These are phyloP conservation scores for Sugiyamaella japonica DNA, from an alignment of 1,139 yeast species.

Conservation along the genomic window DNA sequence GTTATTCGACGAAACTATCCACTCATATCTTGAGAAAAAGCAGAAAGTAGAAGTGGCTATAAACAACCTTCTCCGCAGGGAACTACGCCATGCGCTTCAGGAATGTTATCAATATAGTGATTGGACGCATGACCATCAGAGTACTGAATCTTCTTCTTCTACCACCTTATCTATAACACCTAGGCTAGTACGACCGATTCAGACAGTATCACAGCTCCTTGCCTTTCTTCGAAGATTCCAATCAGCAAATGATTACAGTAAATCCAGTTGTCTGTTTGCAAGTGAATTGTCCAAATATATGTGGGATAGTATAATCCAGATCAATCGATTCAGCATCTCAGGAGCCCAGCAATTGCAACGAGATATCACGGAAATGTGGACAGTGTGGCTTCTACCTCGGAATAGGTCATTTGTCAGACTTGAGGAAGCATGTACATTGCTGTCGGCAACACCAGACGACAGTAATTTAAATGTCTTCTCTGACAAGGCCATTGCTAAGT, in stretches of 20 bases:
- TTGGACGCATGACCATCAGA: constrained; percentile 24
- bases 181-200: constrained; percentile 44
- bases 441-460: background rate
- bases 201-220: constrained; percentile 44
- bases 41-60: constrained; percentile 45
- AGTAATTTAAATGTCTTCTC: background rate
- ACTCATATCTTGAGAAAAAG: constrained; percentile 49
- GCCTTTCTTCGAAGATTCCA: constrained; percentile 42
- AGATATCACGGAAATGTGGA: constrained; percentile 55
- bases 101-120: constrained; percentile 49
- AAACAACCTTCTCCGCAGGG: constrained; percentile 50
- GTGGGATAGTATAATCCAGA: constrained; percentile 59
- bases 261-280: constrained; percentile 43
- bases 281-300: constrained; percentile 51
- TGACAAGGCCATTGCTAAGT: constrained; percentile 5
- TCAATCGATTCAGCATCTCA: constrained; percentile 55
- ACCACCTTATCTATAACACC: constrained; percentile 31
- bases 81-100: constrained; percentile 52
- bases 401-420: constrained; percentile 31
- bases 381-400: constrained; percentile 34
- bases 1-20: constrained; percentile 55
- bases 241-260: constrained; percentile 34
- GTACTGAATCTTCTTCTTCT: constrained; percentile 9
- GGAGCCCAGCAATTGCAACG: constrained; percentile 59
- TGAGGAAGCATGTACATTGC: constrained; percentile 27